Base-by-base conservation (phyloP, 1,284 basidiomycete species). In the Rhodotorula sp. region DNA sequence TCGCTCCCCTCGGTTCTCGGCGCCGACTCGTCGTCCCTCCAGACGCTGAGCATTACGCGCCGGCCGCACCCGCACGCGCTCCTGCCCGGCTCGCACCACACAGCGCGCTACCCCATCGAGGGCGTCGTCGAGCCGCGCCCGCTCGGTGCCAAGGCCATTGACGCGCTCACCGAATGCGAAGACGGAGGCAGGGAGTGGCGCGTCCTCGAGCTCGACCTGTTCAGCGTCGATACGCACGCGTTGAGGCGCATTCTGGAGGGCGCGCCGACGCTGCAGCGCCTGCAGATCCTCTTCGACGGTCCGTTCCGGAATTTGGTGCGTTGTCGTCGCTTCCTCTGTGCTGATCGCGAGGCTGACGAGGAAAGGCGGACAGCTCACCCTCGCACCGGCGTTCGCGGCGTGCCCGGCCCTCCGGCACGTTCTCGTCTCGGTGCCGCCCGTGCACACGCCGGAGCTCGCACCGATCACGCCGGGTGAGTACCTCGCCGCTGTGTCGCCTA, bases 271-370 rank as follows among this genome's bases (percentile, higher is more conserved):
- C 8, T 76, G 34, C 54, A 6, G 32, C 21, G 32, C 48, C 53
- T 76, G 25, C 61, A 62, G 50, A 69, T 74, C 48, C 39, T 70
- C 34, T 61, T 72, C 46, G 75, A 70, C 44, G 36, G 25, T 25
- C 58, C 70, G 22, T 70, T 76, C 68, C 68, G 67, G 39, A 61
- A 61, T 9, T 19, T 76, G 27, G 75, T 74, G 27, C 48, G 74
- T 59, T 19, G 8, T 8, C 19, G 3, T 32, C 8, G 13, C 25
- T 36, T 22, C 27, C 5, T 25, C 29, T 51, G 34, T 41, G 29
- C 41, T 46, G 6, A 15, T 4, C 10, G 22, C 12, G 50, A 32
- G 44, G 15, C n/a, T 5, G 46, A 27, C n/a, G 34, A 39, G 0
- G 10, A 19, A 36, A 6, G 13, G 15, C 58, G 44, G 22, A 39